Base-by-base conservation (phyloP, 768 basidiomycete genomes). In the Crucibulum laeve region DNA sequence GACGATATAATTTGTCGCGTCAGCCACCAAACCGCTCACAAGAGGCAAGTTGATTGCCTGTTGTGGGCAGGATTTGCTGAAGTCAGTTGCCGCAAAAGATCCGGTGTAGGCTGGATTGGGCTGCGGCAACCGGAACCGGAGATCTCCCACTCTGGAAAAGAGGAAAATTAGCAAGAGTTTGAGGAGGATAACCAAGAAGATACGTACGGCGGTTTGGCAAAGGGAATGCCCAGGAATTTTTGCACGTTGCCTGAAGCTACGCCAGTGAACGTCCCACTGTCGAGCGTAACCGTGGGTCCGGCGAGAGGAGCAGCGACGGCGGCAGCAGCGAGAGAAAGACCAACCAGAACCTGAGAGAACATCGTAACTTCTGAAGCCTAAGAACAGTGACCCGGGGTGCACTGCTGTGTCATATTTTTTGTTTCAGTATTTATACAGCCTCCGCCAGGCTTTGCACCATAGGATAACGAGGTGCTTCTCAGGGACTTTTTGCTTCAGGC, bases 151-250 rank as follows among this genome's bases (percentile, higher is more conserved):
- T 8, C 39, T 40, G 18, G 24, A 45, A 19, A 13, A 11, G 11
- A 34, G 17, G 10, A 5, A 32, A 25, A 33, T 11, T n/a, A 15
- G 10, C 17, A 17, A 14, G 19, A 11, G 19, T 21, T 21, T 13
- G 5, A 4, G 4, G 11, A 22, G 22, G 22, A 7, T 30, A 7
- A 19, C 5, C 28, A 28, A 22, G 23, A n/a, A 45, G 1, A 32
- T 11, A 54, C 72, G 48, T 46, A 81, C 79, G 77, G 76, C 18
- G 79, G 72, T 53, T 70, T 48, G 11, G 76, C 78, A 43, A 74
- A 81, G 1, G 78, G 79, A 28, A 81, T 76, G 2, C 78, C 77
- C 2, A 76, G 56, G 51, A 74, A 80, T 44, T 66, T 63, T 7
- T 68, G 55, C 8, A 62, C 52, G 2, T 45, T 45, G 3, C 65